A percentile compares a stretch with the other conserved stretches of the same genome.
These are phyloP conservation scores for Tetrapyrgos nigripes DNA, from an alignment of 1,284 basidiomycete genomes.

Conservation along the genomic window DNA sequence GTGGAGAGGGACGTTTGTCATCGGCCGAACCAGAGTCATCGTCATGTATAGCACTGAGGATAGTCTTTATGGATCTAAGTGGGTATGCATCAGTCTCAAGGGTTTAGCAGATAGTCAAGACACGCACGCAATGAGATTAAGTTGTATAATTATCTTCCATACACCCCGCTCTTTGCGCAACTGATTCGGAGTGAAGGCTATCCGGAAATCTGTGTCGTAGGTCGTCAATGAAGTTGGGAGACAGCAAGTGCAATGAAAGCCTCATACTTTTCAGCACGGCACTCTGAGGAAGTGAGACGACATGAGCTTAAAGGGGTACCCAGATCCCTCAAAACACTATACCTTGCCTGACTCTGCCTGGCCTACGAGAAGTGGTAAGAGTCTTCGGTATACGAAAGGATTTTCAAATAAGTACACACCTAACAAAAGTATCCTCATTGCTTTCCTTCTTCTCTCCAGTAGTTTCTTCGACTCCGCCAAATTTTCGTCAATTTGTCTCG, in stretches of 20 bases:
- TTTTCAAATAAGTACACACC: constrained; percentile 43
- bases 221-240: background rate
- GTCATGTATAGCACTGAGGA: constrained; percentile 46
- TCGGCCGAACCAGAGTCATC: constrained; percentile 15
- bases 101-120: background rate
- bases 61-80: constrained; percentile 56
- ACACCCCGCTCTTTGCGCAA: constrained; percentile 61
- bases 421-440: constrained; percentile 67
- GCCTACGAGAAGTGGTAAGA: constrained; percentile 40
- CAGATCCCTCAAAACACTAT: background rate
- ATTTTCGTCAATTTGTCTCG: constrained; percentile 62
- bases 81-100: too few species aligned
- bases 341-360: constrained; percentile 75
- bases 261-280: constrained; percentile 67
- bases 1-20: background rate
- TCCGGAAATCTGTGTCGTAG: constrained; percentile 61
- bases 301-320: background rate
- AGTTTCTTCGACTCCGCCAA: constrained; percentile 57
- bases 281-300: constrained; percentile 42
- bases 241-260: background rate
- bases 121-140: constrained; percentile 68
- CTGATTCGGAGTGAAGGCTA: constrained; percentile 65
- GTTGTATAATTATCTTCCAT: constrained; percentile 71
- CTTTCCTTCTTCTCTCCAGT: constrained; percentile 60
- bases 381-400: background rate